Conservation (phyloP, 2,329 filamentous ascomycete genomes). For the Diplodia mutila region DNA sequence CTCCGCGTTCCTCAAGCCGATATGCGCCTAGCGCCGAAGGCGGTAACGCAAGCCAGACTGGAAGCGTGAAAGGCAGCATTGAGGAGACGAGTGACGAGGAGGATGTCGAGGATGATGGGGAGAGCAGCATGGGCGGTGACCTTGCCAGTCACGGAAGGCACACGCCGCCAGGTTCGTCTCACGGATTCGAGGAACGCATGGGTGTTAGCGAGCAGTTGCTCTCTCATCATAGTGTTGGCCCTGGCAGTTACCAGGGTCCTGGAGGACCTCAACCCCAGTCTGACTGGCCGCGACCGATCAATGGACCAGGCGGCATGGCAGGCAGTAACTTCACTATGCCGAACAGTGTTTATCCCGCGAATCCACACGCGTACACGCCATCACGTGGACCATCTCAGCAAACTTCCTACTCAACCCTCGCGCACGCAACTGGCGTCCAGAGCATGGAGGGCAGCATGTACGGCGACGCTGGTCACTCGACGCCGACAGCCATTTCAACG, state of each 20-base stretch:
- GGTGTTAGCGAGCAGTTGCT: slow-evolving; percentile 15
- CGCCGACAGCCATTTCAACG: slow-evolving; percentile 28
- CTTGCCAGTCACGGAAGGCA: not conserved
- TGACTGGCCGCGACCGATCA: not conserved
- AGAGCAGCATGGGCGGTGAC: slow-evolving; percentile 6
- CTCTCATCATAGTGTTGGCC: slow-evolving; percentile 13
- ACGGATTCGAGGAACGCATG: slow-evolving; percentile 7
- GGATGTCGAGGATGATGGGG: slow-evolving; percentile 23
- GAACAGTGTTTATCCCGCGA: slow-evolving; percentile 9
- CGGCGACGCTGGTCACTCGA: slow-evolving; percentile 3
- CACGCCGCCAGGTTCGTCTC: slow-evolving; percentile 19
- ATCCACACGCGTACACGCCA: not conserved
- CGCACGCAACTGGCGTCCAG: slow-evolving; percentile 15
- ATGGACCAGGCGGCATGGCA: slow-evolving; percentile 12
- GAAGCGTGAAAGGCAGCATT: slow-evolving; percentile 26
- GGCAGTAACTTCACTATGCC: slow-evolving; percentile 12
- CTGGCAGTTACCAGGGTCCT: not conserved
- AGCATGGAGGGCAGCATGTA: slow-evolving; percentile 20
- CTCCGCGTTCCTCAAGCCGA: slow-evolving; percentile 17
- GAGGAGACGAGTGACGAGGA: slow-evolving; percentile 26
- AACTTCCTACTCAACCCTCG: not conserved
- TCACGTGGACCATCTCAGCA: slow-evolving; percentile 18
- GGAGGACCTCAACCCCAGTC: not conserved
- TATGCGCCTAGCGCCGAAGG: slow-evolving; percentile 19
- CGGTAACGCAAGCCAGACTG: slow-evolving; percentile 10